Percentiles rank a stretch among this genome's conserved stretches.
Conservation (phyloP, 441 rosid genomes). For the Corymbia calophylla region DNA sequence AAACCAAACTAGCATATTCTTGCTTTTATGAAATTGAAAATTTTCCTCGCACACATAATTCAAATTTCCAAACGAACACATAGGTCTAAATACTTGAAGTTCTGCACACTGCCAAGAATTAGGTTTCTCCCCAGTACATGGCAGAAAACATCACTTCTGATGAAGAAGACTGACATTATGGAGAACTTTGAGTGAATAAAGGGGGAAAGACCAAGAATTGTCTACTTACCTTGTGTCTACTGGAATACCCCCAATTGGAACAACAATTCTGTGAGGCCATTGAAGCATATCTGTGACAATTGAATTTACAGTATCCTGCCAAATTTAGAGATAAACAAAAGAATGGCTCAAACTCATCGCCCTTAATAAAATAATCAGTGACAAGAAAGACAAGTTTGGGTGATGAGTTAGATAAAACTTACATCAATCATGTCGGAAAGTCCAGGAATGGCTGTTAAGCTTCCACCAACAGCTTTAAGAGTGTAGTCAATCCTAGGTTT, state of each 20-base stretch:
- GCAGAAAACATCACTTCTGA: background rate
- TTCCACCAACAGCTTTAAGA: slow-evolving; percentile 97
- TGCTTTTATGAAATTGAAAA: background rate
- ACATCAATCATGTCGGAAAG: slow-evolving; percentile 94
- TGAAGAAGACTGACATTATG: background rate
- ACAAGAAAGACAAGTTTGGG: background rate
- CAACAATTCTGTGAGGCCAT: slow-evolving; percentile 98
- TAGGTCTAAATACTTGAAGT: background rate
- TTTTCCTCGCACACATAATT: background rate
- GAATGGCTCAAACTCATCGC: background rate
- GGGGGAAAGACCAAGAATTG: background rate
- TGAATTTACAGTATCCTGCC: slow-evolving; percentile 78
- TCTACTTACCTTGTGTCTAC: slow-evolving; percentile 66
- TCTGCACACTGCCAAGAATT: background rate
- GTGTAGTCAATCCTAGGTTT: slow-evolving; percentile 89
- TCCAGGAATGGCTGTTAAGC: slow-evolving; percentile 95
- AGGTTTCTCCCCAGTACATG: background rate
- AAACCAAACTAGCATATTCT: background rate
- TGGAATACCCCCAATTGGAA: slow-evolving; percentile 90
- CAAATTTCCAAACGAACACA: background rate
- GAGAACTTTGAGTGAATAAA: background rate
- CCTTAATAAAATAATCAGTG: background rate
- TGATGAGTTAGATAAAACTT: slow-evolving; percentile 20
- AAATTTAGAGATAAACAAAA: slow-evolving; percentile 1
- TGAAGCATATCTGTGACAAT: slow-evolving; percentile 91